A percentile compares a stretch with the other conserved stretches of the same genome.
Evolutionary conservation across 768 basidiomycete genomes (phyloP).

Genomic region (Podaxis sp.): DNA sequence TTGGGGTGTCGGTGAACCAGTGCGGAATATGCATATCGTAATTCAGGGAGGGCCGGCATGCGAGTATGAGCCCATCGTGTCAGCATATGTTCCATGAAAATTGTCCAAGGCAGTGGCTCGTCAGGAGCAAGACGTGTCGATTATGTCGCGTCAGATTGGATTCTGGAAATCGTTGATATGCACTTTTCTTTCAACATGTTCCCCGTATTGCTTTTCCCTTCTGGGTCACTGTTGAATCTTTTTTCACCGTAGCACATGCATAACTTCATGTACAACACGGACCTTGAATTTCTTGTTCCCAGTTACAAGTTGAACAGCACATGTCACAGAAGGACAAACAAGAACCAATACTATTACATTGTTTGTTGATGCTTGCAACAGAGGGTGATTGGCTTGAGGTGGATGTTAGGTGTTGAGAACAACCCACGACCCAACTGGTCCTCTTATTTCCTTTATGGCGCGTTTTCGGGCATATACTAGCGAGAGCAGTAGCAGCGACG

Average conservation of each 20-base stretch:
- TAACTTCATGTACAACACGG: background rate
- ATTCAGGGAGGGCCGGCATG: slow-evolving; percentile 57
- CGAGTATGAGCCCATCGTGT: slow-evolving; percentile 53
- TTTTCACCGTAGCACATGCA: background rate
- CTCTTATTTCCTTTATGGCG: slow-evolving; percentile 38
- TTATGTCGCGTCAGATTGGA: slow-evolving; percentile 51
- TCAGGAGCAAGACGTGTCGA: slow-evolving; percentile 57
- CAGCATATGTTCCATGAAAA: slow-evolving; percentile 63
- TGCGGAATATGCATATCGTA: slow-evolving; percentile 73
- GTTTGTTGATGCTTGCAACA: slow-evolving; percentile 2
- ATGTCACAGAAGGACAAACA: background rate
- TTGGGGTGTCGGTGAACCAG: slow-evolving; percentile 60
- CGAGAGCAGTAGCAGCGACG: slow-evolving; percentile 57
- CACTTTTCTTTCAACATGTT: slow-evolving; percentile 14
- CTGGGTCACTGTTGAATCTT: slow-evolving; percentile 1
- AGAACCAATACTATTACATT: background rate
- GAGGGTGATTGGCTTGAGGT: background rate
- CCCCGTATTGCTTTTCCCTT: background rate
- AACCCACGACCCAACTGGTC: background rate
- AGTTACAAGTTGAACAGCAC: background rate
- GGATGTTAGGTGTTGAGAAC: background rate
- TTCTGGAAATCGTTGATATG: slow-evolving; percentile 26
- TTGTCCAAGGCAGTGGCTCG: slow-evolving; percentile 62
- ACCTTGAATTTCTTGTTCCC: background rate
- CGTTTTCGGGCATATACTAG: slow-evolving; percentile 64